These are phyloP conservation scores for Daldinia caldariorum DNA, from an alignment of 495 filamentous ascomycete species.

Conservation along the genomic window DNA sequence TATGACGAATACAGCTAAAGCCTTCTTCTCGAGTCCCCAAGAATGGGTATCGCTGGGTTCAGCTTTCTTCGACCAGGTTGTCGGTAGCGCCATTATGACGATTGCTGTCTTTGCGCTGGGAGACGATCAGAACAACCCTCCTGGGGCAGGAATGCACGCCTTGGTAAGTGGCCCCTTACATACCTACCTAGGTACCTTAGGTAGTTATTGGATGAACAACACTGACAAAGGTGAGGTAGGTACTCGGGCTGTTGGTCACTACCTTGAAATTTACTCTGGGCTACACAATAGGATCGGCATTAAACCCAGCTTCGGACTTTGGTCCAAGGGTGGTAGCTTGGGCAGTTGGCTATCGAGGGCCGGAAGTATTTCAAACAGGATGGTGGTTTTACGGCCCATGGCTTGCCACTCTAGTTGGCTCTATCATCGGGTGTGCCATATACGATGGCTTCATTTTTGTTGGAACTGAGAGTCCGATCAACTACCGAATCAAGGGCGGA, in stretches of 20 bases:
- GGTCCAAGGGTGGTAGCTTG: conserved; percentile 55
- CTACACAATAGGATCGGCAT: conserved; percentile 59
- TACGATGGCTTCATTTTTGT: conserved; percentile 67
- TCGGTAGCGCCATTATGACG: conserved; percentile 58
- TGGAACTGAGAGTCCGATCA: conserved; percentile 62
- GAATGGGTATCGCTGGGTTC: conserved; percentile 56
- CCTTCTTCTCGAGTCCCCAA: conserved; percentile 57
- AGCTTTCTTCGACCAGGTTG: conserved; percentile 63
- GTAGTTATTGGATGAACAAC: too few species aligned
- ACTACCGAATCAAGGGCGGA: conserved; percentile 52
- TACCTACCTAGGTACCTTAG: too few species aligned
- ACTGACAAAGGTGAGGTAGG: conserved; percentile 6
- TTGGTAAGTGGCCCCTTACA: conserved; percentile 31
- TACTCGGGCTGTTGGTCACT: conserved; percentile 59
- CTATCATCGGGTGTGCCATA: conserved; percentile 57
- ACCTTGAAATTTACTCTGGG: conserved; percentile 57
- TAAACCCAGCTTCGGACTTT: conserved; percentile 64
- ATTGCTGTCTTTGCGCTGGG: conserved; percentile 63
- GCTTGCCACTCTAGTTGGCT: conserved; percentile 57
- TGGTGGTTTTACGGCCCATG: conserved; percentile 66
- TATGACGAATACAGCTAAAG: conserved; percentile 45
- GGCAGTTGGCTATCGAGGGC: conserved; percentile 55
- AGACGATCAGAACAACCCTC: conserved; percentile 65
- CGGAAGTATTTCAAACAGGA: conserved; percentile 52
- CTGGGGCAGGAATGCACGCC: conserved; percentile 62